A percentile compares a stretch with the other conserved stretches of the same genome.
Evolutionary conservation across 164 flowering plant species (phyloP).

Genomic region (Magnolia changhungtana): DNA sequence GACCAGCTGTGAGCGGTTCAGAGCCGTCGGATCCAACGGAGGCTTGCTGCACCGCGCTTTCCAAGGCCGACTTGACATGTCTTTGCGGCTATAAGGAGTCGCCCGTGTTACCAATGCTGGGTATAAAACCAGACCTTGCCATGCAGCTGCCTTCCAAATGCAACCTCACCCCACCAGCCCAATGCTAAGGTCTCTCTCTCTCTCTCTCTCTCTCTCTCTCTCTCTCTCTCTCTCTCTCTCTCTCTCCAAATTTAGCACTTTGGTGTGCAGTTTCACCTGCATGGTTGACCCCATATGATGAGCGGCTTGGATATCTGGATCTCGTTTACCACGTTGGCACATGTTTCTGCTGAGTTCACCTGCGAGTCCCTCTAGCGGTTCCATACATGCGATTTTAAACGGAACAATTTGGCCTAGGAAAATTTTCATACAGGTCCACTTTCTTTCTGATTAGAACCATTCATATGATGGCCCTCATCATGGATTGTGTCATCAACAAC

Average conservation of each 20-base stretch:
- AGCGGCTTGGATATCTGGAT: no score
- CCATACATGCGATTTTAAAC: no score
- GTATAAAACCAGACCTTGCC: conserved; percentile 40
- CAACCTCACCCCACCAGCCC: conserved; percentile 20
- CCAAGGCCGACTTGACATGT: conserved; percentile 32
- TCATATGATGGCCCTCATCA: no score
- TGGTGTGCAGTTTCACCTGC: no score
- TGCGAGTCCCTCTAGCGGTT: no score
- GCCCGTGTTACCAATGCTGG: conserved; percentile 20
- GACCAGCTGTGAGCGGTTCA: conserved; percentile 30
- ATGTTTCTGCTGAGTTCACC: no score
- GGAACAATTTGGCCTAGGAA: no score
- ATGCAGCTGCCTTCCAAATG: conserved; percentile 44
- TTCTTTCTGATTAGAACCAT: no score
- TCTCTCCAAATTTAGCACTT: not conserved
- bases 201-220: conserved; percentile 5
- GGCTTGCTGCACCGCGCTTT: conserved; percentile 39
- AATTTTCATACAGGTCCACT: no score
- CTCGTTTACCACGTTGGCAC: no score
- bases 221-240: conserved; percentile 6
- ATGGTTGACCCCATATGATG: no score
- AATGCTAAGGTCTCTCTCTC: conserved; percentile 16
- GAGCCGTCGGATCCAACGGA: conserved; percentile 26
- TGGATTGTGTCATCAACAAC: no score
- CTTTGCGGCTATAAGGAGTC: conserved; percentile 38